Evolutionary conservation across 768 basidiomycete genomes (phyloP).

Genomic region (Termitomyces sp.): DNA sequence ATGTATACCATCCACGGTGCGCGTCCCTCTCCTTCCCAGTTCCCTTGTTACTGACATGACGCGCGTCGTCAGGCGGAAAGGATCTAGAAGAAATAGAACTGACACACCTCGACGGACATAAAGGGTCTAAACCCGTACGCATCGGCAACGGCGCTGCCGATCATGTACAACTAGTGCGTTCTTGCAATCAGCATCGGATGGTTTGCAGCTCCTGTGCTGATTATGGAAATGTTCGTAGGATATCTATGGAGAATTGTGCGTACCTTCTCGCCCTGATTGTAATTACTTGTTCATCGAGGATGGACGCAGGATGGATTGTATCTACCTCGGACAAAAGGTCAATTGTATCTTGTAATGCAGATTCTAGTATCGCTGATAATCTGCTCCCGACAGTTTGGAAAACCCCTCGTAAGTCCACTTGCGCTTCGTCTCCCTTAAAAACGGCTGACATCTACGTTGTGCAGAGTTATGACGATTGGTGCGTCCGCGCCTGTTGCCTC

Average conservation of each 20-base stretch:
- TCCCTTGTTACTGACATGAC: not conserved
- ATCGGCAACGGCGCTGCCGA: slow-evolving; percentile 97
- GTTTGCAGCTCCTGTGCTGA: not conserved
- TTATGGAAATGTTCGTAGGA: slow-evolving; percentile 44
- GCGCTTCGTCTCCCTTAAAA: not conserved
- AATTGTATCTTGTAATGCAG: not conserved
- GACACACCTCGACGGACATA: slow-evolving; percentile 82
- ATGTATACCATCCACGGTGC: slow-evolving; percentile 95
- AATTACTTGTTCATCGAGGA: not conserved
- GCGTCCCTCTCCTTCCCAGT: not conserved
- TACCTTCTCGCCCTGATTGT: not conserved
- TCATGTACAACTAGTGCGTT: slow-evolving; percentile 65
- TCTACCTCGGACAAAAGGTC: slow-evolving; percentile 93
- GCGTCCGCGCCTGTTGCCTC: slow-evolving; percentile 1
- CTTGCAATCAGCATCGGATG: not conserved
- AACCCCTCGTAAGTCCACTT: slow-evolving; percentile 53
- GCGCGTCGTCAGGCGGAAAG: slow-evolving; percentile 47
- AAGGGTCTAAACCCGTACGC: slow-evolving; percentile 78
- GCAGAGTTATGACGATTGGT: slow-evolving; percentile 40
- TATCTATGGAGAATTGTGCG: slow-evolving; percentile 92
- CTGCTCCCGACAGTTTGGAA: slow-evolving; percentile 50
- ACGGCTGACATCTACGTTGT: not conserved
- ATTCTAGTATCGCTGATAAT: not conserved
- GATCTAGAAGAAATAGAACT: slow-evolving; percentile 84
- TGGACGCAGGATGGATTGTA: slow-evolving; percentile 77